Percentiles rank a stretch among this genome's conserved stretches.
Conservation (phyloP, 495 filamentous ascomycete species). For the Wilcoxina mikolae region DNA sequence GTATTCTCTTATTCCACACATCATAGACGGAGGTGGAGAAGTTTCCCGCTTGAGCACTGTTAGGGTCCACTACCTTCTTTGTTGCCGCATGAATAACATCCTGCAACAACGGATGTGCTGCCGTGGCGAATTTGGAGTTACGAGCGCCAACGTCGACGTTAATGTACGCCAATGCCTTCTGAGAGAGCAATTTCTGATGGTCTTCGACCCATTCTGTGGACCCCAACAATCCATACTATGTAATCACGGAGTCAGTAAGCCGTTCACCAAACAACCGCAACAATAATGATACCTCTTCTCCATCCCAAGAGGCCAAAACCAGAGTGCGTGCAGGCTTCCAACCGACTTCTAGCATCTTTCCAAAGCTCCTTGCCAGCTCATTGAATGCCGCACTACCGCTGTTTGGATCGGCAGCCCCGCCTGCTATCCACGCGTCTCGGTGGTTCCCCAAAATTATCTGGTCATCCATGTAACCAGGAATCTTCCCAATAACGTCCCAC, state of each 20-base stretch:
- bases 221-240: conserved; percentile 41
- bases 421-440: conserved; percentile 46
- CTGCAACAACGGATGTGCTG: conserved; percentile 62
- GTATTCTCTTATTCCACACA: conserved; percentile 46
- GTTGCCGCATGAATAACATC: conserved; percentile 57
- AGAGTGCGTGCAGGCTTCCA: conserved; percentile 43
- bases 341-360: conserved; percentile 31
- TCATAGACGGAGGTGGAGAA: conserved; percentile 51
- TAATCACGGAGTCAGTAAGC: too few species aligned
- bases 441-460: conserved; percentile 95
- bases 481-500: conserved; percentile 90
- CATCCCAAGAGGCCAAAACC: conserved; percentile 62
- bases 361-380: conserved; percentile 32
- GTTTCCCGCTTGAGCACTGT: conserved; percentile 34
- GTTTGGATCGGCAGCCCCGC: conserved; percentile 36
- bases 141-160: conserved; percentile 53
- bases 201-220: conserved; percentile 51
- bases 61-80: conserved; percentile 36
- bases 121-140: conserved; percentile 36
- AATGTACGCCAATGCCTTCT: conserved; percentile 54
- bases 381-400: conserved; percentile 33
- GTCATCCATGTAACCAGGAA: conserved; percentile 74
- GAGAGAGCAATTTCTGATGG: conserved; percentile 67
- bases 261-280: too few species aligned
- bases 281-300: too few species aligned